Base-by-base conservation (phyloP, 2,329 filamentous ascomycete species). In the Aspergillus unguis region DNA sequence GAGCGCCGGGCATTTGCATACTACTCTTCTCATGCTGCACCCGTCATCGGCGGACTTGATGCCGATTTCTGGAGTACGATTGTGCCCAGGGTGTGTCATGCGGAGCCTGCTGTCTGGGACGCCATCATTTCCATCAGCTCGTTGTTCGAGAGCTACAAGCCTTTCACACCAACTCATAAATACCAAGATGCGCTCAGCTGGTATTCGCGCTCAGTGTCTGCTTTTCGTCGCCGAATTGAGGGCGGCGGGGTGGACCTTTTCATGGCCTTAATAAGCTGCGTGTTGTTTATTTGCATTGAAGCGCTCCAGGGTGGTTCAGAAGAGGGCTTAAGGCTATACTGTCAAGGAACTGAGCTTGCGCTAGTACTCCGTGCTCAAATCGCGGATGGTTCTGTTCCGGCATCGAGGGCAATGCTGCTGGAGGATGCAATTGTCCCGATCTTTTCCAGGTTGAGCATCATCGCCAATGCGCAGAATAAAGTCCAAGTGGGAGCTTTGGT, bases 1-100 rank as follows among this genome's bases (percentile, higher is more conserved):
- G 71, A 74, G 48, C 64, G 68, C 26, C 69, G 70, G 23, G 68
- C 70, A 6, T 73, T 73, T 58, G 65, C 67, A 1, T 71, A 66
- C 33, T 74, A 72, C 54, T 68, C 70, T 26, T 58, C 72, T 37
- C 55, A 62, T 23, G 64, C 63, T 1, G 69, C 67, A 9, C 55
- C 60, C 0, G 62, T 59, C 7, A 55, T 73, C 23, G 65, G 66
- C 2, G 71, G 55, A 3, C 48, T 72, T 7, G 71, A 73, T 56
- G 45, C 60, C 27, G 62, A 64, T 29, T 72, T 74, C 48, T 73
- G 71, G 71, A 56, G 59, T n/a, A 65, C 57, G 1, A 51, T 68
- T 29, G 61, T 74, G 4, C 70, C 70, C 3, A 66, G 67, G 38
- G 58, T 72, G 10, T 71, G 69, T 41, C 67, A 64, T 9, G 62